These are phyloP conservation scores for Erucastrum elatum DNA, from an alignment of 345 rosid species.

Conservation along the genomic window DNA sequence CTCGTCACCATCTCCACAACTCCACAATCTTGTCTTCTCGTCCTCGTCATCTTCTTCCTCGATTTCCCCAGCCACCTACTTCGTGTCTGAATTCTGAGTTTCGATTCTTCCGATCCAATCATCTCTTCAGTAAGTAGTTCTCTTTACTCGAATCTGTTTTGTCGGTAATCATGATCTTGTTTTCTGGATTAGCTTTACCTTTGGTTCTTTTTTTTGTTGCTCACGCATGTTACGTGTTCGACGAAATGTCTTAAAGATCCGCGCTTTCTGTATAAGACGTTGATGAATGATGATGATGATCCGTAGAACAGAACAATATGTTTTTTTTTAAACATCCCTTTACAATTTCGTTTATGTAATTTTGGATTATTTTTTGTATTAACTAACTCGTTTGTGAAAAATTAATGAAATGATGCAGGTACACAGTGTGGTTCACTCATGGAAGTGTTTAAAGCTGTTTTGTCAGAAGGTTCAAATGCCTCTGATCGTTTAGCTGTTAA, in stretches of 20 bases:
- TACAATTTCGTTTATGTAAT: no score
- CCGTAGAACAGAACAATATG: no score
- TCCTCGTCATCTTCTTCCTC: constrained; percentile 21
- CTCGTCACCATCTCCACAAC: not conserved
- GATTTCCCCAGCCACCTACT: constrained; percentile 4
- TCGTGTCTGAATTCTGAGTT: constrained; percentile 18
- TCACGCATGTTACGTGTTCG: no score
- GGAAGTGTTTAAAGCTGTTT: constrained; percentile 83
- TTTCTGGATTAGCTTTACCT: no score
- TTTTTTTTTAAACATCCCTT: no score
- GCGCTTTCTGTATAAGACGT: no score
- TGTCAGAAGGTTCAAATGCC: constrained; percentile 52
- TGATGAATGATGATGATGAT: no score
- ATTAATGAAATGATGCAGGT: no score
- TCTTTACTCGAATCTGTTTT: not conserved
- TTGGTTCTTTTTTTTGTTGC: no score
- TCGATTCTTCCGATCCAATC: constrained; percentile 36
- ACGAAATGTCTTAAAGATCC: no score
- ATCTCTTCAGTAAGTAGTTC: constrained; percentile 41
- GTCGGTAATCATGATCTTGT: not conserved
- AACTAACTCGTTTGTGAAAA: no score
- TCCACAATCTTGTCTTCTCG: not conserved
- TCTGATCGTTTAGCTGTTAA: constrained; percentile 65
- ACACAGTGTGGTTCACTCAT: constrained; percentile 51
- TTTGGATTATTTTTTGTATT: no score